Evolutionary conservation across 345 rosid species (phyloP).

Genomic region (Litchi chinensis): DNA sequence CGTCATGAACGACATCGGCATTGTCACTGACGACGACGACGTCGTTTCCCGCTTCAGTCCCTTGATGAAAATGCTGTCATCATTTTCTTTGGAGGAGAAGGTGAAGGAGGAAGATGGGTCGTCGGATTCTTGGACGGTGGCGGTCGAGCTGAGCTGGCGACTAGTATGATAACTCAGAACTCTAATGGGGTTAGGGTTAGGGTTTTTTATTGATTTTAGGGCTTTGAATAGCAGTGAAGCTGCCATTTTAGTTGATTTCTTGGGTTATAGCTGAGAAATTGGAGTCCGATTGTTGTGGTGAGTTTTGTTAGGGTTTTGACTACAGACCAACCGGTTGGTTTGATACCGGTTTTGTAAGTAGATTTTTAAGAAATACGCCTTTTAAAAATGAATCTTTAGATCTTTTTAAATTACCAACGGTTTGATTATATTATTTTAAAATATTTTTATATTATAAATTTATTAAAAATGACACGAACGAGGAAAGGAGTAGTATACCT

Average conservation of each 20-base stretch:
- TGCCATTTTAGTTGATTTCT: constrained; percentile 34
- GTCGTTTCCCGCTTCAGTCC: constrained; percentile 28
- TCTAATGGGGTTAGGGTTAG: constrained; percentile 23
- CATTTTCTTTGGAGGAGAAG: constrained; percentile 31
- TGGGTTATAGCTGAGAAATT: not conserved
- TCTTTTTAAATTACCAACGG: too few relatives aligned
- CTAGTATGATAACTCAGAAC: constrained; percentile 13
- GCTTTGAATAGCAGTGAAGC: constrained; percentile 43
- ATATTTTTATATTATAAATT: too few relatives aligned
- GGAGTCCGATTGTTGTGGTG: not conserved
- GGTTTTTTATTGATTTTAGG: constrained; percentile 38
- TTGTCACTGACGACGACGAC: constrained; percentile 62
- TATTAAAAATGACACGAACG: too few relatives aligned
- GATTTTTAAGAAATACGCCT: too few relatives aligned
- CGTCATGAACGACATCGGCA: constrained; percentile 93
- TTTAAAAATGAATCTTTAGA: too few relatives aligned
- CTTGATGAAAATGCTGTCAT: constrained; percentile 50
- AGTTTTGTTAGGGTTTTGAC: too few relatives aligned
- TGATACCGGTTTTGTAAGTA: too few relatives aligned
- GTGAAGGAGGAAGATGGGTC: constrained; percentile 54
- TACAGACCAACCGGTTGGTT: too few relatives aligned
- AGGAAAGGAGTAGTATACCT: too few relatives aligned
- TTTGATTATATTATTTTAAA: too few relatives aligned
- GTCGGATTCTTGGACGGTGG: constrained; percentile 44
- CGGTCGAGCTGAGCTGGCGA: constrained; percentile 44